These are phyloP conservation scores for Aspergillus tamarii DNA, from an alignment of 2,329 filamentous ascomycete genomes.

Conservation along the genomic window DNA sequence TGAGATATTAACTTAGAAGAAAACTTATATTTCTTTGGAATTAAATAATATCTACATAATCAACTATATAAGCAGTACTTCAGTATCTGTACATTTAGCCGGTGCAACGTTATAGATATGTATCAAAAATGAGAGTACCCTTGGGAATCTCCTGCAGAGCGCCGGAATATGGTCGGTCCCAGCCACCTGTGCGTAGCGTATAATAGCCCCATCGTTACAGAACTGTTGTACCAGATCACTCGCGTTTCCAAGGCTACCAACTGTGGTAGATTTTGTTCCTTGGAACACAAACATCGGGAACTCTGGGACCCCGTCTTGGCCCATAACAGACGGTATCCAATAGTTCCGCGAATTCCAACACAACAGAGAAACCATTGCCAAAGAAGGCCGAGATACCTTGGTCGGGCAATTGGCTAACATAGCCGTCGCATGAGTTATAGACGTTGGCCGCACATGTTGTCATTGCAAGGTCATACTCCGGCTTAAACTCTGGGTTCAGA, in stretches of 20 bases:
- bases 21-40: no score
- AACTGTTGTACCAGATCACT: slow-evolving; percentile 1
- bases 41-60: no score
- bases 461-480: background rate
- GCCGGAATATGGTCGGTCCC: background rate
- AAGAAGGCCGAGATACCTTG: background rate
- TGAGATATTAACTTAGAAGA: no score
- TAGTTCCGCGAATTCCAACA: background rate
- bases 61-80: background rate
- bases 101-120: background rate
- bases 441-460: background rate
- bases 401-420: background rate
- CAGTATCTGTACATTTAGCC: background rate
- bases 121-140: background rate
- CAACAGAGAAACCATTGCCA: background rate
- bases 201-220: background rate
- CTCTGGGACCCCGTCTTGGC: background rate
- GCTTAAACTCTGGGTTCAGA: background rate
- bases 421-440: background rate
- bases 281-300: slow-evolving; percentile 8
- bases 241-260: background rate
- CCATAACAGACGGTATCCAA: background rate
- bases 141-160: background rate
- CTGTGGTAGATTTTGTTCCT: background rate
- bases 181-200: background rate